Evolutionary conservation across 208 protist genomes (phyloP).

Genomic region (Leishmania tarentolae): DNA sequence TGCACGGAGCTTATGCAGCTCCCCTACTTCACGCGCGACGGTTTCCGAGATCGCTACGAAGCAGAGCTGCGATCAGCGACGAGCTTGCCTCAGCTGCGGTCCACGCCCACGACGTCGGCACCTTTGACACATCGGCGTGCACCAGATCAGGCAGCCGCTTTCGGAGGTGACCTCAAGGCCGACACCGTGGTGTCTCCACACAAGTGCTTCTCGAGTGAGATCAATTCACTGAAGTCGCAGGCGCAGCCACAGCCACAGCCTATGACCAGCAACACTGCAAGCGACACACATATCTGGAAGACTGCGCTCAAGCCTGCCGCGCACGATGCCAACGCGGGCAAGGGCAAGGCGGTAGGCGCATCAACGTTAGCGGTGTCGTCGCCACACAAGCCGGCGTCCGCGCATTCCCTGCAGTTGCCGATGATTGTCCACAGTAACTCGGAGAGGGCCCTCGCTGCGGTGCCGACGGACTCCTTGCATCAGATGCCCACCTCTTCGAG

Average conservation of each 20-base stretch:
- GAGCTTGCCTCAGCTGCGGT: slow-evolving; percentile 25
- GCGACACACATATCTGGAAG: neutral
- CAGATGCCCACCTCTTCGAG: slow-evolving; percentile 2
- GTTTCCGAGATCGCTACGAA: slow-evolving; percentile 82
- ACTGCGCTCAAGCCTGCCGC: neutral
- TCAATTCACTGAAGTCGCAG: neutral
- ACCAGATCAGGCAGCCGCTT: neutral
- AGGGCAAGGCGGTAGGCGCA: neutral
- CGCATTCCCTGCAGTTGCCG: slow-evolving; percentile 25
- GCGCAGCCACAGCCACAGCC: neutral
- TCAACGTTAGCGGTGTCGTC: neutral
- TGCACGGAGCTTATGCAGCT: slow-evolving; percentile 82
- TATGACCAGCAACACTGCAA: neutral
- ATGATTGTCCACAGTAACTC: slow-evolving; percentile 13
- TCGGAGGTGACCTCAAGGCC: neutral
- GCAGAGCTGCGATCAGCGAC: slow-evolving; percentile 56
- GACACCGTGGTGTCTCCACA: neutral
- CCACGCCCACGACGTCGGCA: slow-evolving; percentile 14
- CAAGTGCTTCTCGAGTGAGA: neutral
- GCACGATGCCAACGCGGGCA: neutral
- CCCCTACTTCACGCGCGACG: slow-evolving; percentile 82
- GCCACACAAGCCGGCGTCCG: neutral
- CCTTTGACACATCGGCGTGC: slow-evolving; percentile 17
- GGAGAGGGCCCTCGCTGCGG: neutral
- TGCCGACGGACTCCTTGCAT: neutral